phyloP scores from a whole-genome alignment of 495 filamentous ascomycete species.

The Penicillium ochrochloron region DNA sequence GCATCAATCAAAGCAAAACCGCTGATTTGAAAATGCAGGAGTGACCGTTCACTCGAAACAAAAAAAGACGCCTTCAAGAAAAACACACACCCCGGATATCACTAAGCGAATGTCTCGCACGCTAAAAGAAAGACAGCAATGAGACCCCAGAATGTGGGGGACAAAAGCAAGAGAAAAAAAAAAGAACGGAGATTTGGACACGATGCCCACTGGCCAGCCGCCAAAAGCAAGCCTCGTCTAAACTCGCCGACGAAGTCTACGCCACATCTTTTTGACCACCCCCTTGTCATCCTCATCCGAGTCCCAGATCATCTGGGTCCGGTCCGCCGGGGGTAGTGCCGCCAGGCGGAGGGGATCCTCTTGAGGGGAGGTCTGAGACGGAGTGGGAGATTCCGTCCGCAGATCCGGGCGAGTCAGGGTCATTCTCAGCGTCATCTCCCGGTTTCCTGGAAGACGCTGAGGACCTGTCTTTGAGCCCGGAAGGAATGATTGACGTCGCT shows the following conservation, averaged over 20 bases:
- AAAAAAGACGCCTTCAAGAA: slow-evolving; percentile 6
- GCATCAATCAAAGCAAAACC: slow-evolving; percentile 10
- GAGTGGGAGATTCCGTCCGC: slow-evolving; percentile 64
- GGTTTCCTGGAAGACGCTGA: slow-evolving; percentile 37
- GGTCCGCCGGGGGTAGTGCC: slow-evolving; percentile 52
- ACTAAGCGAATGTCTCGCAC: slow-evolving; percentile 10
- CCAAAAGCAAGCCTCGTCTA: slow-evolving; percentile 35
- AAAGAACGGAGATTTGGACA: slow-evolving; percentile 9
- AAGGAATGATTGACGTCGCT: slow-evolving; percentile 28
- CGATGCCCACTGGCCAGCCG: slow-evolving; percentile 12
- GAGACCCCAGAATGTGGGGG: not conserved
- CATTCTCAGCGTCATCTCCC: slow-evolving; percentile 96
- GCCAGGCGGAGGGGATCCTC: slow-evolving; percentile 60
- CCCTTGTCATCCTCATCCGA: slow-evolving; percentile 44
- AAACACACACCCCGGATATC: slow-evolving; percentile 14
- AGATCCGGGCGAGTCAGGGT: slow-evolving; percentile 90
- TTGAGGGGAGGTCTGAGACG: slow-evolving; percentile 53
- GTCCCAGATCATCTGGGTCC: slow-evolving; percentile 52
- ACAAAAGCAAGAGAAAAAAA: slow-evolving; percentile 2
- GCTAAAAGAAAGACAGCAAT: slow-evolving; percentile 23
- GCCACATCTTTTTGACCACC: slow-evolving; percentile 62
- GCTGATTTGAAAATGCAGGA: slow-evolving; percentile 20
- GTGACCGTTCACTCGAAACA: not conserved
- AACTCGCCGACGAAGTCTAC: slow-evolving; percentile 41
- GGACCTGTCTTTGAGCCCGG: slow-evolving; percentile 25